Conservation (phyloP, 176 grass and related monocot species). For the Lolium multiflorum region DNA sequence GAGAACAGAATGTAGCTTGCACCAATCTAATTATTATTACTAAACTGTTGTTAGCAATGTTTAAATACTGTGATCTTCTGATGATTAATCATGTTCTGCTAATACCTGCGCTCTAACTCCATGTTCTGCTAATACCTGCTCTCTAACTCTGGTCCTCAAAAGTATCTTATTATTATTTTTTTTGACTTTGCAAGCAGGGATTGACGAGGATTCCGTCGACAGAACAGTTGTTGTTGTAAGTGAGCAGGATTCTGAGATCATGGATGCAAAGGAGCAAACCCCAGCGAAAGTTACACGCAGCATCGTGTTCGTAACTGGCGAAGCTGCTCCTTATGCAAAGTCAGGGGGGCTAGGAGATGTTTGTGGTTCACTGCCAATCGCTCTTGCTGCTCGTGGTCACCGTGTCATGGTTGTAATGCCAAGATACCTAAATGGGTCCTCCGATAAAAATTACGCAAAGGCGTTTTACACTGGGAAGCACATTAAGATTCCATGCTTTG, state of each 20-base stretch:
- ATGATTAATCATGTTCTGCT: conserved; percentile 7
- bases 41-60: conserved; percentile 16
- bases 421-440: conserved; percentile 78
- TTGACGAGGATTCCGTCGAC: conserved; percentile 1
- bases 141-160: neutral
- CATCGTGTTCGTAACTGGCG: conserved; percentile 84
- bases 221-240: conserved; percentile 34
- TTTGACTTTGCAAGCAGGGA: conserved; percentile 43
- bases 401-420: conserved; percentile 96
- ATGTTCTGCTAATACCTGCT: too few relatives aligned
- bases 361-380: conserved; percentile 92
- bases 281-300: conserved; percentile 56
- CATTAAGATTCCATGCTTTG: conserved; percentile 77
- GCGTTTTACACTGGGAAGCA: conserved; percentile 59
- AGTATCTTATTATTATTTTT: neutral
- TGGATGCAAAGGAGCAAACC: conserved; percentile 41
- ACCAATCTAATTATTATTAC: neutral
- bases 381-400: conserved; percentile 88
- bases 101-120: neutral
- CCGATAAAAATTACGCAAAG: conserved; percentile 62
- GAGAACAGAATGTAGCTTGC: conserved; percentile 30
- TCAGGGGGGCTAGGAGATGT: conserved; percentile 95
- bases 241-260: conserved; percentile 45
- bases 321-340: conserved; percentile 94
- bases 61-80: neutral